Evolutionary conservation across 371 early-diverging fungal species (phyloP), one percentile per base, ranked within the genome.

Genomic region (Nosema muscidifuracis): DNA sequence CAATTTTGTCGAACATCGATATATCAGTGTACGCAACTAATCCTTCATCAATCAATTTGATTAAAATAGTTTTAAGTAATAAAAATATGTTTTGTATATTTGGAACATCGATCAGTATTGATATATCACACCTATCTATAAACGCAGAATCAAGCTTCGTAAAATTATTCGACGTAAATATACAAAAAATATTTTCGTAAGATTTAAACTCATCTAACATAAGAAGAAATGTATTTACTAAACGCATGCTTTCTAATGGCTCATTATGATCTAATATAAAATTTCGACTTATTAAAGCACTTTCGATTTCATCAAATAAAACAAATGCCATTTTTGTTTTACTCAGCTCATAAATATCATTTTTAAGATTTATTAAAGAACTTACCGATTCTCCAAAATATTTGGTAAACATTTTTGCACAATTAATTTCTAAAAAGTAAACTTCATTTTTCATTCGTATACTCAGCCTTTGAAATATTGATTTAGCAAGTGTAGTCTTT

Each of bases 401-500:
- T 51, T 16, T 51, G 16, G 18, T 51, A 51, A 51, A 51, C 4
- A 51, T n/a, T 24, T 51, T 51, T 4, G 12, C 7, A 51, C 18
- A 15, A n/a, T 12, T n/a, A 4, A 51, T 18, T 51, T 51, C 51
- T 51, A 51, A 4, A 15, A 51, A 51, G 16, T 51, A 51, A 4
- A 16, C 6, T 9, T 51, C 22, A 9, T 51, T 51, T 15, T 24
- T 51, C 22, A 51, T 12, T 51, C 51, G 16, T 51, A 51, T 51
- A 24, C 51, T 51, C 3, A 51, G 22, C 22, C 51, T 51, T n/a
- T 51, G 12, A 24, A 51, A 51, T 24, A 99, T 97, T 9, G 99
- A 98, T 76, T 95, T 87, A 28, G 98, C 98, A 71, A 97, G 87
- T 24, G 97, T 86, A 30, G 83, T 81, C 61, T 83, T 83, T 36